Conservation (phyloP, 2,329 filamentous ascomycete species). For the Beauveria sp. region DNA sequence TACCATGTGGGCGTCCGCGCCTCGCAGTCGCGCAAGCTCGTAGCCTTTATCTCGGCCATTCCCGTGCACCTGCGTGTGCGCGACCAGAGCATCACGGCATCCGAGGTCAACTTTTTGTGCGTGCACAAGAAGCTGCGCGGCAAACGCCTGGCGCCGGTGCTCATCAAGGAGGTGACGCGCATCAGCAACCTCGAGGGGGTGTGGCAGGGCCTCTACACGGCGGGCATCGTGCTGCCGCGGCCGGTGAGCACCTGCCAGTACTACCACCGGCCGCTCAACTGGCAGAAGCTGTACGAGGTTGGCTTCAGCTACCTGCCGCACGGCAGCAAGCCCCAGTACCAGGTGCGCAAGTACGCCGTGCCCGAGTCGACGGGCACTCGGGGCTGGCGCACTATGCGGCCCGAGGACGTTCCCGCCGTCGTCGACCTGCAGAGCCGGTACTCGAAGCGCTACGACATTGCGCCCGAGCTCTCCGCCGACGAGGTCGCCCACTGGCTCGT, state of each 20-base stretch:
- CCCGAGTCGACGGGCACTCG: conserved; percentile 64
- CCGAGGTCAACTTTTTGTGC: conserved; percentile 97
- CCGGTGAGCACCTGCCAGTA: conserved; percentile 91
- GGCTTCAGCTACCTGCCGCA: conserved; percentile 85
- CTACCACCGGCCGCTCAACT: conserved; percentile 89
- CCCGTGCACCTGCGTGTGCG: conserved; percentile 78
- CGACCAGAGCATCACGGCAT: conserved; percentile 64
- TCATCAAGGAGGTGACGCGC: conserved; percentile 96
- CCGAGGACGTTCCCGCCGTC: conserved; percentile 70
- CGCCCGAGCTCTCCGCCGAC: conserved; percentile 69
- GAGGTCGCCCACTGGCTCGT: conserved; percentile 88
- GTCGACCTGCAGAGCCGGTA: conserved; percentile 69
- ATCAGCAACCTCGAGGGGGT: conserved; percentile 79
- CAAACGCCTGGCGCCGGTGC: conserved; percentile 83
- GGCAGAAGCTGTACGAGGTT: conserved; percentile 91
- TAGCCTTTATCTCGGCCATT: conserved; percentile 92
- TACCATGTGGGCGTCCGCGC: conserved; percentile 95
- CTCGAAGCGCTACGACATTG: conserved; percentile 71
- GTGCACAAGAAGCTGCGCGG: conserved; percentile 96
- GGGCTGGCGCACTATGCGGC: conserved; percentile 73
- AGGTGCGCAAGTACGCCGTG: conserved; percentile 79
- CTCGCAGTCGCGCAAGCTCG: conserved; percentile 72
- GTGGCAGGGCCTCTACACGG: conserved; percentile 95
- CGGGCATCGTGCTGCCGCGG: conserved; percentile 80
- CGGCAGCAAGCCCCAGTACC: conserved; percentile 75